These are phyloP conservation scores for Tetrahymena elliotti DNA, from an alignment of 73 alveolate species.

Conservation along the genomic window DNA sequence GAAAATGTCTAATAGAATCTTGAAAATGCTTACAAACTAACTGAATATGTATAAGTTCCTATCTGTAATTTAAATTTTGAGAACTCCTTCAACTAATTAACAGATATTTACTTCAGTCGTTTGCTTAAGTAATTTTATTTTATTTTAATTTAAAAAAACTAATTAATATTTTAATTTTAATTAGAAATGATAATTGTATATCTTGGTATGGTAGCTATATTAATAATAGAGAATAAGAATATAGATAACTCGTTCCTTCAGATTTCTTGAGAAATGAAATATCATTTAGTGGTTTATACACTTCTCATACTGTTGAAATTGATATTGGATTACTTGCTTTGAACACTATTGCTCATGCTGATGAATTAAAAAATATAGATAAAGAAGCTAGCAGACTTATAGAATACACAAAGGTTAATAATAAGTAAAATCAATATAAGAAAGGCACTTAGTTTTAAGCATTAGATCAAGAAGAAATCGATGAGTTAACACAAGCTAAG, in stretches of 20 bases:
- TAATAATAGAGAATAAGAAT: conserved; percentile 3
- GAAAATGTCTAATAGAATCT: background rate
- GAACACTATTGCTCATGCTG: conserved; percentile 27
- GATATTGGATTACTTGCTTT: conserved; percentile 9
- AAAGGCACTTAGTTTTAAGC: background rate
- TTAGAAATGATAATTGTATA: conserved; percentile 3
- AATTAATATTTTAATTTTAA: background rate
- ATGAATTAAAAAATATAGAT: conserved; percentile 26
- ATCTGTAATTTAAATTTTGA: conserved; percentile 9
- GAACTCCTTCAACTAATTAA: background rate
- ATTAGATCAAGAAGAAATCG: conserved; percentile 11
- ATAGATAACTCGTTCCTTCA: conserved; percentile 22
- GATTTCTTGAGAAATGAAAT: conserved; percentile 10
- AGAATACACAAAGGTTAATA: background rate
- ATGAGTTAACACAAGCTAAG: conserved; percentile 30
- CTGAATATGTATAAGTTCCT: conserved; percentile 10
- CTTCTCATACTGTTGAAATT: conserved; percentile 14
- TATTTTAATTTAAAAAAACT: background rate
- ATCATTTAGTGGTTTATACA: conserved; percentile 10
- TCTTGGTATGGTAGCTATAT: conserved; percentile 30
- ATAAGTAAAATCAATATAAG: background rate
- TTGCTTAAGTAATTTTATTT: background rate
- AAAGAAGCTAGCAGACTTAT: conserved; percentile 25
- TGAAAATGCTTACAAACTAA: background rate
- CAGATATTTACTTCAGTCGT: background rate